Evolutionary conservation across 2,329 filamentous ascomycete species (phyloP).

Genomic region (Aspergillus sp.): DNA sequence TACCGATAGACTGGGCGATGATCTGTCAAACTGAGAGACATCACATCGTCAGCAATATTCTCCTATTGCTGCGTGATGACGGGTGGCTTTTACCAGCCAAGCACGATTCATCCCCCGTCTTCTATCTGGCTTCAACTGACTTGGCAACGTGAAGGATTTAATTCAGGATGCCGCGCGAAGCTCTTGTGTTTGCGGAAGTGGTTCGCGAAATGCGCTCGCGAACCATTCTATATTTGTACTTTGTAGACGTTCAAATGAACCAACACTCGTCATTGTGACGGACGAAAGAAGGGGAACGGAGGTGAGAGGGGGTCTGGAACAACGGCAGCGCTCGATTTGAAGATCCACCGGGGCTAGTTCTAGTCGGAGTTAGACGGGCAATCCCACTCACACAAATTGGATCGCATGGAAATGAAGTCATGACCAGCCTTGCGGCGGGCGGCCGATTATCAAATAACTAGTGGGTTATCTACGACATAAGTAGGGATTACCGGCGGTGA

Average conservation of each 20-base stretch:
- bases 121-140: slow-evolving; percentile 1
- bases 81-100: slow-evolving; percentile 18
- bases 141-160: background rate
- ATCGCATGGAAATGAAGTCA: background rate
- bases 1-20: slow-evolving; percentile 13
- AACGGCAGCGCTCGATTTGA: slow-evolving; percentile 14
- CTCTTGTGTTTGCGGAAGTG: background rate
- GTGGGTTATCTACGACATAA: background rate
- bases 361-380: slow-evolving; percentile 3
- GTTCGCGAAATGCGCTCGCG: background rate
- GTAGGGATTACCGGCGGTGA: background rate
- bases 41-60: slow-evolving; percentile 20
- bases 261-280: slow-evolving; percentile 14
- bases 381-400: slow-evolving; percentile 5
- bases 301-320: slow-evolving; percentile 19
- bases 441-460: slow-evolving; percentile 9
- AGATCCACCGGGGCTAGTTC: slow-evolving; percentile 15
- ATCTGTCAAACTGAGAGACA: slow-evolving; percentile 21
- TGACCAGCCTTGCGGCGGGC: background rate
- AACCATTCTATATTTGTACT: background rate
- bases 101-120: slow-evolving; percentile 3
- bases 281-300: background rate
- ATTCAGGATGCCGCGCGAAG: background rate
- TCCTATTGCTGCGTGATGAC: slow-evolving; percentile 21
- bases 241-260: background rate